Evolutionary conservation across 768 basidiomycete species (phyloP), one percentile per base, ranked within the genome.

Genomic region (Scleroderma bovista): DNA sequence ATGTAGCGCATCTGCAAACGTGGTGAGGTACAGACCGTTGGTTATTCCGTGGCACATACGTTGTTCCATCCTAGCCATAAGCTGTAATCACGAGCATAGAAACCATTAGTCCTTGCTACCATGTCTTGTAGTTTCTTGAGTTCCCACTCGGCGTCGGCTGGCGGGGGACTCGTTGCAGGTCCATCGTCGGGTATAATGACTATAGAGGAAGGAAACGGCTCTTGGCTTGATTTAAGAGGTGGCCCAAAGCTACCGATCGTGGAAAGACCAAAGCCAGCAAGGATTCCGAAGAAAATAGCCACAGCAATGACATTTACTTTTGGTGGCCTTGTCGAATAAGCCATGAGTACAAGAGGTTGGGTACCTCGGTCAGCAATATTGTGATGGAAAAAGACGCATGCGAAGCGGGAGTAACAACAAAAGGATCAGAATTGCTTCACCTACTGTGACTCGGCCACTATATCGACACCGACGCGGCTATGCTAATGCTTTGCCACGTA

Each of bases 21-120:
- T 17, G 17, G 6, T 51, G 31, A 56, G 40, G 13, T 0, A 24
- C 1, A 6, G n/a, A 24, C 13, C 29, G 15, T 15, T 22, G 19
- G 10, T 1, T 1, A 2, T 13, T 5, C 33, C 1, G 44, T 11
- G 17, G 17, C 7, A 50, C 52, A 22, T 38, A 77, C 74, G 51
- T 76, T 77, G 47, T 77, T 76, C 72, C 73, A 77, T 13, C 75
- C 76, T n/a, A 77, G 60, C 54, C 74, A 75, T 7, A 75, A 60
- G 52, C 71, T 75, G 52, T 67, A 76, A 37, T 76, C 75, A 38
- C 76, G 69, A 3, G 67, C 69, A 50, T 72, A 75, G 51, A 68
- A 77, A 3, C 75, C 75, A 2, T 72, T 62, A 5, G 75, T 77
- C 37, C 57, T 61, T 12, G 61, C 51, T 0, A 76, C 71, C 48